A percentile compares a stretch with the other conserved stretches of the same genome.
Evolutionary conservation across 768 basidiomycete species (phyloP).

Genomic region (Mrakia gelida): DNA sequence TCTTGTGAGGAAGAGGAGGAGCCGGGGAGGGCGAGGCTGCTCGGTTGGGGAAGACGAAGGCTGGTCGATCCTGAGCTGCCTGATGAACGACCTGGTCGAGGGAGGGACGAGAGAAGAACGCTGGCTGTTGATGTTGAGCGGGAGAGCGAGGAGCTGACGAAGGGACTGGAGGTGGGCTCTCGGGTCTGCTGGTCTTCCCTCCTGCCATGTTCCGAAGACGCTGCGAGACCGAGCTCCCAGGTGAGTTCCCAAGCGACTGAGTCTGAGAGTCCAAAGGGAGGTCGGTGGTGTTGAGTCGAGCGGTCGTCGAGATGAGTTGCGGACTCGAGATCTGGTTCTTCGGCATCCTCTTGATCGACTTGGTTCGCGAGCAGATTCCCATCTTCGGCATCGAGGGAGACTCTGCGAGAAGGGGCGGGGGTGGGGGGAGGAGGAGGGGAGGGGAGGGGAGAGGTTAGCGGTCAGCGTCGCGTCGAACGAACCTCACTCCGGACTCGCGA

Average conservation of each 20-base stretch:
- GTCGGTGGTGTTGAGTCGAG: neutral
- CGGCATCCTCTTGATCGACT: constrained; percentile 16
- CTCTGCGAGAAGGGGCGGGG: neutral
- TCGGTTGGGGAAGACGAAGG: neutral
- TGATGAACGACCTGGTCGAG: constrained; percentile 6
- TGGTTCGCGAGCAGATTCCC: neutral
- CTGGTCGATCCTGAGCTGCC: neutral
- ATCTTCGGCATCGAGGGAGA: constrained; percentile 24
- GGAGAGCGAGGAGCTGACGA: neutral
- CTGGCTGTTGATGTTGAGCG: neutral
- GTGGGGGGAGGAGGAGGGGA: neutral
- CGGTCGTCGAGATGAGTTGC: constrained; percentile 27
- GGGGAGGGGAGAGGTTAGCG: neutral
- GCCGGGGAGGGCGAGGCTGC: neutral
- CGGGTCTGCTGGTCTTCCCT: neutral
- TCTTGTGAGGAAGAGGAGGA: neutral
- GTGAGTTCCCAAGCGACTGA: neutral
- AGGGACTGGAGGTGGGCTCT: neutral
- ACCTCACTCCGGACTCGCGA: neutral
- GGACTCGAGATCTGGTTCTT: constrained; percentile 20
- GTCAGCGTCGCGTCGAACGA: neutral
- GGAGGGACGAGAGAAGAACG: neutral
- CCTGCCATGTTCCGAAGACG: neutral
- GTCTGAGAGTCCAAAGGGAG: neutral
- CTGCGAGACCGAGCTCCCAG: neutral